Evolutionary conservation across 805 yeast species (phyloP), one percentile per base, ranked within the genome.

Genomic region (Metschnikowia santaceciliae): DNA sequence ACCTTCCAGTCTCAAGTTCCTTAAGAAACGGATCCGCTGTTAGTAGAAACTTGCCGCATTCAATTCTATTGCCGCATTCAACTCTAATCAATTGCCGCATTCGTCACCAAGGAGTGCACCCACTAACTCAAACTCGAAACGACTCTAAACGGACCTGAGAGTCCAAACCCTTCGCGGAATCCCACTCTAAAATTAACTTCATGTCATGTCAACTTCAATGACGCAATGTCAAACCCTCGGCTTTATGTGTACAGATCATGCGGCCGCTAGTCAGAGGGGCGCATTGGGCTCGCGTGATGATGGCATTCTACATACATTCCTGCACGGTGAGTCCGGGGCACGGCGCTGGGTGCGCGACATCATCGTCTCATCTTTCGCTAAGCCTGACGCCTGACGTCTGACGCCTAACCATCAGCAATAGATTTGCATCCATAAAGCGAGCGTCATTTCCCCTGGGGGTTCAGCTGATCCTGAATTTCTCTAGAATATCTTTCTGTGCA

Each of bases 281-380:
- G 43, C 43, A 15, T 40, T 26, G 43, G 43, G 15, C 33, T 40
- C n/a, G 43, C 43, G 34, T 40, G 43, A 40, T 22, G 20, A 40
- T 2, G 30, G 32, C n/a, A 22, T 11, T 6, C 15, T 42, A 15
- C 22, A 34, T 42, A 33, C 46, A 42, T 11, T 33, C 37, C 38
- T 42, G 38, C 46, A 33, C 32, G n/a, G 20, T n/a, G 20, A 33
- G 33, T 32, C 32, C 46, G 32, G 38, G 46, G 38, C 46, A 42
- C 38, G 13, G 32, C 46, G 38, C 46, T 8, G 30, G 30, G 30
- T 26, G 38, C 22, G 38, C 38, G 30, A 23, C 46, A 10, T 33
- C 19, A 22, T 42, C 36, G 20, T 32, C 26, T 19, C 38, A 33
- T 33, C 36, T 13, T 13, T 22, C 37, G 46, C 32, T 42, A 26